Evolutionary conservation across 75 land plant species (phyloP).

Genomic region (Cupressus sempervirens): DNA sequence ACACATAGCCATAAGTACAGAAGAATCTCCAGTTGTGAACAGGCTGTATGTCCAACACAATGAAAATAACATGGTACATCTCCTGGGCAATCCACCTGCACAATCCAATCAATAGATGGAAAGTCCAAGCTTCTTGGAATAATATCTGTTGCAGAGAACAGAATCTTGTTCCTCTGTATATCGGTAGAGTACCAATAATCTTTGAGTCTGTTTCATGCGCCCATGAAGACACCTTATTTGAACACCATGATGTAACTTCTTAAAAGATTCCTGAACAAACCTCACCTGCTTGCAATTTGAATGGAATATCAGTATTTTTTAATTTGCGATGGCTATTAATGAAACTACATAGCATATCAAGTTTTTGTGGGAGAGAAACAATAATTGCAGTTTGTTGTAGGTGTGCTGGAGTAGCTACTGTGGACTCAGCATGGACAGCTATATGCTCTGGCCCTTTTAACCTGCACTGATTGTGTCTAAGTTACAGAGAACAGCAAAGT

Average conservation of each 20-base stretch:
- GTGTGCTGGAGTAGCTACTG: conserved; percentile 89
- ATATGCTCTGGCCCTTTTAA: conserved; percentile 88
- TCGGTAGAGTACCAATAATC: conserved; percentile 64
- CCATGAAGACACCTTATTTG: conserved; percentile 87
- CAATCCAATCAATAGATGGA: conserved; percentile 93
- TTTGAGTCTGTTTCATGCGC: conserved; percentile 73
- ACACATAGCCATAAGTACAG: too few species aligned
- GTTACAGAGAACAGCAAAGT: conserved; percentile 96
- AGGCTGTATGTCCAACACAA: conserved; percentile 96
- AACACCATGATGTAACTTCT: conserved; percentile 86
- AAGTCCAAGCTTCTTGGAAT: conserved; percentile 96
- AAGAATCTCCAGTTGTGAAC: conserved; percentile 72
- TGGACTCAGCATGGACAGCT: conserved; percentile 91
- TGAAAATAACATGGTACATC: conserved; percentile 88
- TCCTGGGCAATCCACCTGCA: conserved; percentile 98
- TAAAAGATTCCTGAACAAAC: too few species aligned
- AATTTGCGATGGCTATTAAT: conserved; percentile 77
- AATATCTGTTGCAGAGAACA: conserved; percentile 86
- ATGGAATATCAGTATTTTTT: conserved; percentile 86
- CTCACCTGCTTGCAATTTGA: conserved; percentile 95
- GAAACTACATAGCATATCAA: conserved; percentile 96
- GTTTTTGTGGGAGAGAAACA: conserved; percentile 82
- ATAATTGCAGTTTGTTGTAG: too few species aligned
- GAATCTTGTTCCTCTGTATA: conserved; percentile 68
- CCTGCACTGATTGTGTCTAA: conserved; percentile 90